Conservation (phyloP, 1,139 yeast species). For the Hansenula anomala region DNA sequence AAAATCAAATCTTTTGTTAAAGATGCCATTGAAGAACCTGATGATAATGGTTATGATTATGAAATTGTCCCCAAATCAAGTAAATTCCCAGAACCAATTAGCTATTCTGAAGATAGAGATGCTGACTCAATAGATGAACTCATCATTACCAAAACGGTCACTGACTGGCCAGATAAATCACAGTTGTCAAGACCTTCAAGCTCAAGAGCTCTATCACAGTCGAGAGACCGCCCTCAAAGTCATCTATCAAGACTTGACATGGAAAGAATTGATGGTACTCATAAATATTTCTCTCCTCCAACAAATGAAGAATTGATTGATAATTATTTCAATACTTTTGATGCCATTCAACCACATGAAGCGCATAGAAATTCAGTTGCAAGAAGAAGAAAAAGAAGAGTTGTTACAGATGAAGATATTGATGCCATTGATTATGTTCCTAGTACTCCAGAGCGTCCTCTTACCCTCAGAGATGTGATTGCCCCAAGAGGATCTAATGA, state of each 20-base stretch:
- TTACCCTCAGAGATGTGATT: too few relatives aligned
- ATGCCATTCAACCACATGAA: conserved; percentile 6
- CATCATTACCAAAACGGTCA: neutral
- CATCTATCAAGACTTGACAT: neutral
- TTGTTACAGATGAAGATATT: neutral
- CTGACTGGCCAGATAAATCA: neutral
- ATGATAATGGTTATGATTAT: neutral
- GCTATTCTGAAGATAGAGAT: neutral
- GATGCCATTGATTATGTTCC: neutral
- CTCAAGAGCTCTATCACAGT: neutral
- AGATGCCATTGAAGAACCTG: conserved; percentile 1
- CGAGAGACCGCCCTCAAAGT: neutral
- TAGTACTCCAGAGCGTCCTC: neutral
- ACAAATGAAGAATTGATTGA: conserved; percentile 8
- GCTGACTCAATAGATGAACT: neutral
- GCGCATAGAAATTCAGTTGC: neutral
- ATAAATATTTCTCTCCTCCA: neutral
- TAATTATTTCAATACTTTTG: conserved; percentile 7
- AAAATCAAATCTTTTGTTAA: neutral
- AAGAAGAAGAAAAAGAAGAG: neutral
- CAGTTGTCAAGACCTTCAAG: neutral
- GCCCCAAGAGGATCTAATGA: too few relatives aligned
- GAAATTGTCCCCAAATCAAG: neutral
- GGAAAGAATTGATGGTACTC: neutral
- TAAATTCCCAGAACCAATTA: neutral